phyloP scores from a whole-genome alignment of 768 basidiomycete genomes.

The Hygrophorus pudorinus region DNA sequence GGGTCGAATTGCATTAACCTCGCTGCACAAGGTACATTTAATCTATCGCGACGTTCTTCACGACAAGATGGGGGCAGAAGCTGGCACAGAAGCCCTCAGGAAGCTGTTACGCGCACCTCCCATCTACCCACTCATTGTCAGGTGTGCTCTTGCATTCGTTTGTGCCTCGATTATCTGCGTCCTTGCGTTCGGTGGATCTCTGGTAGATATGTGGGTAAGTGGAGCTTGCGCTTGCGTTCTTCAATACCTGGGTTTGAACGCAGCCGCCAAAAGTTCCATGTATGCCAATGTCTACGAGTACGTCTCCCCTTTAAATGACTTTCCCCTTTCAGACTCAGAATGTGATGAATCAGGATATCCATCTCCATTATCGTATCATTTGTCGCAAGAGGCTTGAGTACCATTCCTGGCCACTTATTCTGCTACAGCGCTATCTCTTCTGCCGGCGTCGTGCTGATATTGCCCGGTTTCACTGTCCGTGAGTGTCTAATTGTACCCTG shows the following conservation, averaged over 20 bases:
- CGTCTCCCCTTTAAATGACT: constrained; percentile 20
- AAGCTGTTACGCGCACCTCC: constrained; percentile 53
- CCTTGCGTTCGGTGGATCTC: constrained; percentile 71
- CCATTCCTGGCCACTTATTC: constrained; percentile 63
- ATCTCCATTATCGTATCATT: constrained; percentile 81
- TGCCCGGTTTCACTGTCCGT: constrained; percentile 82
- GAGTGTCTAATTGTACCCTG: constrained; percentile 18
- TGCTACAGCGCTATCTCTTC: constrained; percentile 89
- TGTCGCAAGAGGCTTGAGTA: constrained; percentile 67
- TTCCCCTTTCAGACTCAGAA: background rate
- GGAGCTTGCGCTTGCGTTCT: constrained; percentile 59
- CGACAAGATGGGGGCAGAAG: constrained; percentile 65
- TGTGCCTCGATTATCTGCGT: constrained; percentile 77
- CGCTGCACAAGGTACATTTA: constrained; percentile 71
- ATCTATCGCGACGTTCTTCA: constrained; percentile 84
- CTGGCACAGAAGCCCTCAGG: constrained; percentile 61
- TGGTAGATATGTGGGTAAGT: constrained; percentile 77
- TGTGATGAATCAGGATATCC: constrained; percentile 48
- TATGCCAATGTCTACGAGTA: constrained; percentile 97
- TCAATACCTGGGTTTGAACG: constrained; percentile 72
- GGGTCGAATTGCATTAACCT: constrained; percentile 72
- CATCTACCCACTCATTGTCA: constrained; percentile 54
- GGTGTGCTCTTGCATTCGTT: constrained; percentile 68
- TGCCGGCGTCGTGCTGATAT: constrained; percentile 82
- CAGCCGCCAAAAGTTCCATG: constrained; percentile 77